Evolutionary conservation across 306 rosid genomes (phyloP).

Genomic region (Argentina anserina): DNA sequence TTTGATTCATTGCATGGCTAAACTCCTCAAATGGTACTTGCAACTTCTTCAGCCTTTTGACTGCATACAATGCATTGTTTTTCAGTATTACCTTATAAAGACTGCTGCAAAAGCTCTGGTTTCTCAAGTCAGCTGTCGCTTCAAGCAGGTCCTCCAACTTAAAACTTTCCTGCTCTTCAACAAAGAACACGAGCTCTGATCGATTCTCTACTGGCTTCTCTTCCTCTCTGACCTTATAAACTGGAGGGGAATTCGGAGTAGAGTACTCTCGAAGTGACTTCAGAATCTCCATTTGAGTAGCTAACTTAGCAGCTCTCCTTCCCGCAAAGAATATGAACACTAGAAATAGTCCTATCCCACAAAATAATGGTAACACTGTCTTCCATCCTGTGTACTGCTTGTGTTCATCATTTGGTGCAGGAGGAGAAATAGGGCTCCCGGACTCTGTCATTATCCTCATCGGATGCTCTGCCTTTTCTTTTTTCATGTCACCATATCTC

Average conservation of each 20-base stretch:
- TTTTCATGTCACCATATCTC: not conserved
- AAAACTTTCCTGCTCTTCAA: slow-evolving; percentile 57
- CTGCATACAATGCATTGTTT: slow-evolving; percentile 50
- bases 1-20: slow-evolving; percentile 43
- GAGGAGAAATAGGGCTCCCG: slow-evolving; percentile 3
- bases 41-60: slow-evolving; percentile 67
- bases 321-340: slow-evolving; percentile 26
- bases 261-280: slow-evolving; percentile 26
- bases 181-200: slow-evolving; percentile 63
- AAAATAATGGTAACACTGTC: not conserved
- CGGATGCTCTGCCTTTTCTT: slow-evolving; percentile 8
- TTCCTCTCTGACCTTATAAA: slow-evolving; percentile 22
- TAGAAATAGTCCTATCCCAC: slow-evolving; percentile 31
- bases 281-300: slow-evolving; percentile 12
- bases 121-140: slow-evolving; percentile 60
- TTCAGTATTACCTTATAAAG: slow-evolving; percentile 62
- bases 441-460: not conserved
- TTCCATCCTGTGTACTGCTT: not conserved
- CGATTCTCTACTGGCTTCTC: slow-evolving; percentile 23
- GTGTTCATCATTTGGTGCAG: no score
- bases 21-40: slow-evolving; percentile 56
- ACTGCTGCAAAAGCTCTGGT: slow-evolving; percentile 48
- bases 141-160: slow-evolving; percentile 56
- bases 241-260: slow-evolving; percentile 21
- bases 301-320: slow-evolving; percentile 25